phyloP scores from a whole-genome alignment of 371 early-diverging fungal species.

The Umbelopsis sp. region DNA sequence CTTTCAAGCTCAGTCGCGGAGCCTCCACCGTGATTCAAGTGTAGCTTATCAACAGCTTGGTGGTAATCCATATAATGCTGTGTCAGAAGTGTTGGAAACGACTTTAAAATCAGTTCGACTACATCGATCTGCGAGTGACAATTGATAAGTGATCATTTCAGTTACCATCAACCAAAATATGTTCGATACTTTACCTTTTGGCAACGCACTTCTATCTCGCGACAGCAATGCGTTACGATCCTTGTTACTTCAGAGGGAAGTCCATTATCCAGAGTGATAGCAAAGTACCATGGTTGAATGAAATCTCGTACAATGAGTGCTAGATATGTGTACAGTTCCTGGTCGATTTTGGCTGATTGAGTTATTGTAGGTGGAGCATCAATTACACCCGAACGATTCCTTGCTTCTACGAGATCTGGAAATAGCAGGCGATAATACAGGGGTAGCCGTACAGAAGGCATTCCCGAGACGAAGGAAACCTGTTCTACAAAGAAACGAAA shows the following conservation, averaged over 20 bases:
- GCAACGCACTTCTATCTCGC: conserved; percentile 51
- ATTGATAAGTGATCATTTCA: background rate
- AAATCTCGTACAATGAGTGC: conserved; percentile 62
- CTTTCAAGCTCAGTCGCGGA: conserved; percentile 39
- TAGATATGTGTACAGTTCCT: conserved; percentile 61
- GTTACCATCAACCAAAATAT: background rate
- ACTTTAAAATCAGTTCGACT: conserved; percentile 55
- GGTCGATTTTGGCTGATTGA: conserved; percentile 51
- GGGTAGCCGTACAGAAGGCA: conserved; percentile 15
- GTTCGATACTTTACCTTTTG: conserved; percentile 41
- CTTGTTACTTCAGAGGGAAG: conserved; percentile 41
- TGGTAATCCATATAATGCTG: conserved; percentile 59
- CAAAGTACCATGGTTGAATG: conserved; percentile 63
- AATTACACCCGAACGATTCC: background rate
- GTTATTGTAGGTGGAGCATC: conserved; percentile 44
- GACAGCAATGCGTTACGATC: conserved; percentile 40
- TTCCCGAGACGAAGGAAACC: background rate
- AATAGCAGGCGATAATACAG: conserved; percentile 19
- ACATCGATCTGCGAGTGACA: conserved; percentile 54
- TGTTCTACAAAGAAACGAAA: background rate
- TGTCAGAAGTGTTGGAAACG: conserved; percentile 54
- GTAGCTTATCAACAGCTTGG: conserved; percentile 47
- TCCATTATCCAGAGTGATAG: conserved; percentile 58
- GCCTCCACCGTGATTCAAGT: conserved; percentile 57
- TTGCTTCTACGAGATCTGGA: conserved; percentile 12